phyloP scores from a whole-genome alignment of 2,329 filamentous ascomycete species.

The Microsporum audouinii region DNA sequence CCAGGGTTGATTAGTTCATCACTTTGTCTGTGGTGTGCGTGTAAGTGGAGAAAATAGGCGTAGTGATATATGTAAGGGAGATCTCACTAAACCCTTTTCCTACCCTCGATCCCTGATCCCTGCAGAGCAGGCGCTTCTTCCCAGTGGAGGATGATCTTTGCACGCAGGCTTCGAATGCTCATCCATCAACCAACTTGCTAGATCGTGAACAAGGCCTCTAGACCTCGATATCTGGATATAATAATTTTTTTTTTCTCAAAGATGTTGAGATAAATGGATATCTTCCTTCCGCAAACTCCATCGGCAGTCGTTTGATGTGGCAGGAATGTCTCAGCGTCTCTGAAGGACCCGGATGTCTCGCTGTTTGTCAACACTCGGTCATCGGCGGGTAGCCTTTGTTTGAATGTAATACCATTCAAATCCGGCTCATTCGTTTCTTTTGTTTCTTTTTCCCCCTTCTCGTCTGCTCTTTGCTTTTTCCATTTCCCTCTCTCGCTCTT shows the following conservation, averaged over 20 bases:
- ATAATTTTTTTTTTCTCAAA: too few relatives aligned
- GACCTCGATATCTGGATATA: neutral
- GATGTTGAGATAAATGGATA: neutral
- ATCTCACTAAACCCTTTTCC: slow-evolving; percentile 4
- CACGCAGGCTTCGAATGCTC: neutral
- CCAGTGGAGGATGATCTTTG: neutral
- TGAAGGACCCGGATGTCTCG: neutral
- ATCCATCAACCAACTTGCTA: neutral
- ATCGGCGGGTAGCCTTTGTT: slow-evolving; percentile 2
- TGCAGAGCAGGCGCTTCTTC: slow-evolving; percentile 3
- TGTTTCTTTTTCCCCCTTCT: neutral
- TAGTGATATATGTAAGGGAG: slow-evolving; percentile 6
- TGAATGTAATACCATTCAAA: slow-evolving; percentile 5
- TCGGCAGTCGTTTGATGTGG: neutral
- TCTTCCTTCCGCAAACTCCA: neutral
- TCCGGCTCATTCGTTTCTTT: neutral
- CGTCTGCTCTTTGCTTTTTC: neutral
- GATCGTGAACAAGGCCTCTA: neutral
- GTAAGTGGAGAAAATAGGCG: neutral
- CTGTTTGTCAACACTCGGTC: neutral
- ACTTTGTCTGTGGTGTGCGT: neutral
- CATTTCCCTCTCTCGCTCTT: neutral
- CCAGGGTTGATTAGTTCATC: neutral
- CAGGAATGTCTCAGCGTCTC: neutral
- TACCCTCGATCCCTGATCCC: slow-evolving; percentile 3